These are phyloP conservation scores for Piper longum DNA, from an alignment of 164 flowering plant genomes.

Conservation along the genomic window DNA sequence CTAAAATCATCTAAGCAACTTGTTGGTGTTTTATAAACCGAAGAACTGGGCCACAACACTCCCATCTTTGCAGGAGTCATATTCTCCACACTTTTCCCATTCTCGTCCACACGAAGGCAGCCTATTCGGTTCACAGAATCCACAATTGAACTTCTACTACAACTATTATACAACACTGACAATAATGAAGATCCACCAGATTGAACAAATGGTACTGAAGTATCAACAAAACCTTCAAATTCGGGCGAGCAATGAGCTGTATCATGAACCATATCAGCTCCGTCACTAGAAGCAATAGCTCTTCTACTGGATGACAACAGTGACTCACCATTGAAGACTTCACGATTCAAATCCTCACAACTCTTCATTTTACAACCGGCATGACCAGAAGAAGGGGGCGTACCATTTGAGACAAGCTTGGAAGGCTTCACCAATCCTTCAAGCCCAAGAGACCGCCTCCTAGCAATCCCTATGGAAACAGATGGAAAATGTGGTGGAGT, in stretches of 20 bases:
- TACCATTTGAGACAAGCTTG: background rate
- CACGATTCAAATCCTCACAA: background rate
- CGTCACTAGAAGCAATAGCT: background rate
- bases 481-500: background rate
- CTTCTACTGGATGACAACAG: background rate
- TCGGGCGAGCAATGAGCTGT: background rate
- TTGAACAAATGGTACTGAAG: background rate
- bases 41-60: constrained; percentile 1
- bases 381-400: constrained; percentile 1
- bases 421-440: background rate
- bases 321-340: background rate
- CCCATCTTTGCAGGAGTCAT: constrained; percentile 13
- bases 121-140: constrained; percentile 58
- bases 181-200: background rate
- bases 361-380: background rate
- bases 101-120: background rate
- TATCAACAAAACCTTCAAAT: background rate
- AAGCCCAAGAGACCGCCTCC: constrained; percentile 1
- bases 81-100: constrained; percentile 8
- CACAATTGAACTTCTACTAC: constrained; percentile 22
- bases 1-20: background rate
- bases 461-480: background rate
- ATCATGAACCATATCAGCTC: background rate
- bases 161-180: background rate
- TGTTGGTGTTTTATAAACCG: background rate